Evolutionary conservation across 345 rosid genomes (phyloP).

Genomic region (Garcia nutans): DNA sequence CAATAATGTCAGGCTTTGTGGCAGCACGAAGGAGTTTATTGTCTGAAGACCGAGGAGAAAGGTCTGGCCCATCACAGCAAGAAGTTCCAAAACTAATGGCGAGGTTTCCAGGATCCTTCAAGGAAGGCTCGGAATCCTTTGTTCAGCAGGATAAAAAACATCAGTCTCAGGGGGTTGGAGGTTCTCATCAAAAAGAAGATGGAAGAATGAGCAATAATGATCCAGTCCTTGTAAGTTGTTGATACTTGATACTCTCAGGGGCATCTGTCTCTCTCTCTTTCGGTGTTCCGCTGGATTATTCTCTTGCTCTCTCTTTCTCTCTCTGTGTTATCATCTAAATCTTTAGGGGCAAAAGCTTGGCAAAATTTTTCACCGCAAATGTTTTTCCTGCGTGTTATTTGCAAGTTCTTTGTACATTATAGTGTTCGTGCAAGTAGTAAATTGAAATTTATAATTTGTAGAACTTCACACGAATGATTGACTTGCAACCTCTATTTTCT

Average conservation of each 20-base stretch:
- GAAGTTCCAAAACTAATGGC: conserved; percentile 64
- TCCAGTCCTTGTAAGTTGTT: conserved; percentile 68
- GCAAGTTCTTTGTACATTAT: background rate
- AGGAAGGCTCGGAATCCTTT: conserved; percentile 68
- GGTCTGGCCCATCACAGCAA: conserved; percentile 42
- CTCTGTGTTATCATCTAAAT: background rate
- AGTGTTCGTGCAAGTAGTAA: background rate
- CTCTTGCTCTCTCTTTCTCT: background rate
- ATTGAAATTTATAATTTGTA: background rate
- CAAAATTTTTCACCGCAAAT: background rate
- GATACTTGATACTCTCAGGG: too few species aligned
- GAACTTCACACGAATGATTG: background rate
- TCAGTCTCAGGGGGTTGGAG: conserved; percentile 35
- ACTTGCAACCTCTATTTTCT: background rate
- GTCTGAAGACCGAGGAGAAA: conserved; percentile 54
- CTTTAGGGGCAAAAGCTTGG: background rate
- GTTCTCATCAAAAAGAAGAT: conserved; percentile 52
- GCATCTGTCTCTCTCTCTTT: background rate
- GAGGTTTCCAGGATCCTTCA: conserved; percentile 89
- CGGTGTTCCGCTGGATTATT: background rate
- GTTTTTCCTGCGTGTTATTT: background rate
- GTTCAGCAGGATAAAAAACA: conserved; percentile 57
- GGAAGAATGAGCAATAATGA: conserved; percentile 61
- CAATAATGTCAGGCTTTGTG: conserved; percentile 51
- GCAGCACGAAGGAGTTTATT: conserved; percentile 60